Conservation (phyloP, 345 rosid species). For the Ailanthus altissimus region DNA sequence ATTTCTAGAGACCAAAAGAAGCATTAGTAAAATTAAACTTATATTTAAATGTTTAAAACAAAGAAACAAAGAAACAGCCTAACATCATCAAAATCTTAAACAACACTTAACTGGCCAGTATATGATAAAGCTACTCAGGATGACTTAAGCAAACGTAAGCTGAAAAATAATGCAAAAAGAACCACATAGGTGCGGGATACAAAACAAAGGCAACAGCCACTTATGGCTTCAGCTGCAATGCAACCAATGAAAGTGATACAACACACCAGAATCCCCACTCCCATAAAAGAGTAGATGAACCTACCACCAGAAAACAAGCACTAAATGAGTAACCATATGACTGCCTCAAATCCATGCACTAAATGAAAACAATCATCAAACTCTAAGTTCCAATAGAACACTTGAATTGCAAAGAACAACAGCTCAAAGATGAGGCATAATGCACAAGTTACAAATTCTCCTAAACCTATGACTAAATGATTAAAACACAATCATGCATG, state of each 20-base stretch:
- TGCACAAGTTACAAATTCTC: not conserved
- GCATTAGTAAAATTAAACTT: not conserved
- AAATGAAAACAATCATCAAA: not conserved
- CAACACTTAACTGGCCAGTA: not conserved
- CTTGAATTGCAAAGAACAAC: not conserved
- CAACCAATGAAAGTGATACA: conserved; percentile 74
- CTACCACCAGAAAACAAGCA: conserved; percentile 48
- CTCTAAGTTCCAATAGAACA: conserved; percentile 9
- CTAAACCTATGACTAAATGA: not conserved
- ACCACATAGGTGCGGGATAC: conserved; percentile 60
- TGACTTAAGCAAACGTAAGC: not conserved
- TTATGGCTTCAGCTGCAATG: conserved; percentile 86
- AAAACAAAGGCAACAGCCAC: conserved; percentile 90
- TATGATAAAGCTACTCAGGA: not conserved
- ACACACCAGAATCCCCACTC: conserved; percentile 74
- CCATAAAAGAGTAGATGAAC: conserved; percentile 96
- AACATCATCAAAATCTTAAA: not conserved
- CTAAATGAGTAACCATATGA: conserved; percentile 14
- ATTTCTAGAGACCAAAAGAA: not conserved
- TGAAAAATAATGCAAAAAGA: conserved; percentile 8
- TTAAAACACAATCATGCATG: not conserved
- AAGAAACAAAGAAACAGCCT: not conserved
- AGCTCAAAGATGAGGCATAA: not conserved
- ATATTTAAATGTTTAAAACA: not conserved
- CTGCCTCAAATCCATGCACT: not conserved